Evolutionary conservation across 306 rosid genomes (phyloP), one percentile per base, ranked within the genome.

Genomic region (Arachis hypogaea): DNA sequence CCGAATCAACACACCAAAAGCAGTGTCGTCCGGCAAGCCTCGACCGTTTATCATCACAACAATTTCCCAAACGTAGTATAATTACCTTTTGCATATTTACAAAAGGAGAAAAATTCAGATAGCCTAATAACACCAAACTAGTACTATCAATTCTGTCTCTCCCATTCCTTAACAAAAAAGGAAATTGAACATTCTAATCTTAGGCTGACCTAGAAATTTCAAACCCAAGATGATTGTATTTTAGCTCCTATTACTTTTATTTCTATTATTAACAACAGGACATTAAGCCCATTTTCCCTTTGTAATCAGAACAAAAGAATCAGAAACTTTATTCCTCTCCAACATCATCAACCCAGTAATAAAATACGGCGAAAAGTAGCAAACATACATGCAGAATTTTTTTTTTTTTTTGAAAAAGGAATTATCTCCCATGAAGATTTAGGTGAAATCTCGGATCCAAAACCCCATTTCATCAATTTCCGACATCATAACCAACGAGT

Each of bases 381-480:
- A n/a, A n/a, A 14, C 46, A 6, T 1, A 43, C 7, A 43, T 7
- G 8, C 46, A 43, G 38, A 33, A 33, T 33, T 33, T 33, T 33
- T 33, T 33, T 33, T 22, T 1, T 3, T 33, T 33, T 33, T 33
- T 2, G 2, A 33, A 10, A 64, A 22, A 45, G 18, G 16, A 44
- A 4, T 30, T 1, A 5, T 29, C 16, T 14, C 66, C 4, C 47
- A 11, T 18, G 16, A 57, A 43, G 64, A 7, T 38, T 49, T 49
- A 49, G 55, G 16, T 49, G 55, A 49, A 49, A 77, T 9, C 28
- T 14, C 59, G 12, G 68, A 66, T 68, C 47, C 30, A 56, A 54
- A 85, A 75, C 68, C 74, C 69, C 71, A 1, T 56, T 72, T 52
- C 50, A 63, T 66, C 7, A 50, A 70, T 59, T 38, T 10, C 45